Percentiles rank a stretch among this genome's conserved stretches.
These are phyloP conservation scores for Kalanchoe fedtschenkoi DNA, from an alignment of 164 flowering plant genomes.

Conservation along the genomic window DNA sequence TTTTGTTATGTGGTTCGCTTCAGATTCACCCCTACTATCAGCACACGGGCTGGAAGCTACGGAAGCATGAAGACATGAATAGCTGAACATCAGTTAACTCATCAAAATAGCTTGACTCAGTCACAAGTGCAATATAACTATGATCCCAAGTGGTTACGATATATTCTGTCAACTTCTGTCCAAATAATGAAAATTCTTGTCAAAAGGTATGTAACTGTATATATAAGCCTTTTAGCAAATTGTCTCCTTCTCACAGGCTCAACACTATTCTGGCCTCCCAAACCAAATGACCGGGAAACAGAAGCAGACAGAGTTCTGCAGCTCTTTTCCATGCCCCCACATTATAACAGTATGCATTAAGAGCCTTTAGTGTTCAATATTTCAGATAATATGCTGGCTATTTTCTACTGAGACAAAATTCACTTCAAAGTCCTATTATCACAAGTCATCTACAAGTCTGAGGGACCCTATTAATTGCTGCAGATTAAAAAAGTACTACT, in stretches of 20 bases:
- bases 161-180: too few species aligned
- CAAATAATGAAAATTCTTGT: too few species aligned
- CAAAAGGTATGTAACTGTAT: too few species aligned
- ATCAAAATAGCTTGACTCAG: conserved; percentile 52
- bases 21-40: conserved; percentile 70
- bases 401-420: too few species aligned
- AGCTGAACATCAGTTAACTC: conserved; percentile 61
- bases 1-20: not conserved
- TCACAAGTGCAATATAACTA: conserved; percentile 16
- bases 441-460: not conserved
- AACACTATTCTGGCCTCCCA: conserved; percentile 63
- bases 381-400: not conserved
- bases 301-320: conserved; percentile 48
- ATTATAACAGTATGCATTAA: conserved; percentile 48
- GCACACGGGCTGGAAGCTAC: conserved; percentile 73
- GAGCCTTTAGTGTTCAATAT: not conserved
- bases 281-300: conserved; percentile 54
- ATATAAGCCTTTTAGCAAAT: not conserved
- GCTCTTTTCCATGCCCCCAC: conserved; percentile 61
- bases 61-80: conserved; percentile 72
- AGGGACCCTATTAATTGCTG: not conserved
- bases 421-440: too few species aligned
- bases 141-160: too few species aligned
- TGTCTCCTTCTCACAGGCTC: conserved; percentile 25
- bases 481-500: conserved; percentile 51